phyloP scores from a whole-genome alignment of 2,329 filamentous ascomycete genomes.

The Diplocarpon mali region DNA sequence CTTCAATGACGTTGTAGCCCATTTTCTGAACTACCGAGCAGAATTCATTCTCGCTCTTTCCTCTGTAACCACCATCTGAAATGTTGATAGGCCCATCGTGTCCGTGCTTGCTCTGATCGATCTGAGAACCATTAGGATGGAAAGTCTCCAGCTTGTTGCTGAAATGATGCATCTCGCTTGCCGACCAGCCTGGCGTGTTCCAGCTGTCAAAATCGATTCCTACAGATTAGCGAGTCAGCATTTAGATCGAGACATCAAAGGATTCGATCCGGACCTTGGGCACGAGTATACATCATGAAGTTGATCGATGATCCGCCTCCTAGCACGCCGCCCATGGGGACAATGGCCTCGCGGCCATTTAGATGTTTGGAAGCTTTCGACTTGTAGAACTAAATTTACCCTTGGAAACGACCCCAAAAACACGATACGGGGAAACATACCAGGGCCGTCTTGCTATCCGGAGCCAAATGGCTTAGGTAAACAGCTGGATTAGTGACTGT shows the following conservation, averaged over 20 bases:
- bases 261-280: slow-evolving; percentile 32
- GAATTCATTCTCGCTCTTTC: slow-evolving; percentile 36
- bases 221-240: not conserved
- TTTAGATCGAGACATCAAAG: not conserved
- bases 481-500: slow-evolving; percentile 40
- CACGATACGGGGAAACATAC: slow-evolving; percentile 7
- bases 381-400: slow-evolving; percentile 36
- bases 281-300: slow-evolving; percentile 42
- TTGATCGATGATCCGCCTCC: slow-evolving; percentile 54
- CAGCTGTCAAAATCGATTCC: slow-evolving; percentile 32
- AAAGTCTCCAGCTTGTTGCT: slow-evolving; percentile 49
- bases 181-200: slow-evolving; percentile 40
- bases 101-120: slow-evolving; percentile 35
- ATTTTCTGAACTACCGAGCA: slow-evolving; percentile 36
- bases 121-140: slow-evolving; percentile 16
- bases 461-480: slow-evolving; percentile 37
- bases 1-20: slow-evolving; percentile 41
- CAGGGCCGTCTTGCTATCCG: slow-evolving; percentile 36
- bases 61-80: slow-evolving; percentile 37
- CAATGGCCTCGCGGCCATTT: slow-evolving; percentile 33
- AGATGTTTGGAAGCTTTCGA: slow-evolving; percentile 35
- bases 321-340: slow-evolving; percentile 37
- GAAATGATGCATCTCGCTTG: slow-evolving; percentile 40
- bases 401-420: not conserved
- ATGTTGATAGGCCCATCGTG: slow-evolving; percentile 43